Percentiles rank a stretch among this genome's conserved stretches.
Evolutionary conservation across 257 asterid genomes (phyloP).

Genomic region (Scutellaria minor): DNA sequence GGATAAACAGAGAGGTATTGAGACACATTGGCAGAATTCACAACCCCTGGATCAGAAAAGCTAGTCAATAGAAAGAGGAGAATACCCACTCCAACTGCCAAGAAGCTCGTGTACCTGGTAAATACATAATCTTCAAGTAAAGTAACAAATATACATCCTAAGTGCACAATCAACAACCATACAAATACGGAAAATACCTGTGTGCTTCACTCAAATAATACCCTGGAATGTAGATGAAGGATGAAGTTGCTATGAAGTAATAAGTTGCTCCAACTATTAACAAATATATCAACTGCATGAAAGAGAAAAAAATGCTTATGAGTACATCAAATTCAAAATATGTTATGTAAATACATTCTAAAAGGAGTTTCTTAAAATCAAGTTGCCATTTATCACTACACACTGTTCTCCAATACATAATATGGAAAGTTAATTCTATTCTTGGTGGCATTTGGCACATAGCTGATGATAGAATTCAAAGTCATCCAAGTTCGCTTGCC

Average conservation of each 20-base stretch:
- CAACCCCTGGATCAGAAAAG: constrained; percentile 98
- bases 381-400: constrained; percentile 1
- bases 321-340: constrained; percentile 25
- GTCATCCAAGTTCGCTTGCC: too few relatives aligned
- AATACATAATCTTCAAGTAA: constrained; percentile 33
- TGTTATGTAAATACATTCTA: background rate
- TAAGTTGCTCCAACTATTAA: constrained; percentile 80
- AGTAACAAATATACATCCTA: constrained; percentile 28
- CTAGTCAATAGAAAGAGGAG: constrained; percentile 89
- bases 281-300: constrained; percentile 77
- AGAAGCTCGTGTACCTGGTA: constrained; percentile 80
- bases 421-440: background rate
- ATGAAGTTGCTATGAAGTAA: constrained; percentile 65
- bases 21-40: constrained; percentile 70
- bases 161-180: constrained; percentile 29
- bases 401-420: background rate
- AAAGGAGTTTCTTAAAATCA: constrained; percentile 15
- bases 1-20: constrained; percentile 87
- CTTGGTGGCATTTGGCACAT: constrained; percentile 12
- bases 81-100: constrained; percentile 92
- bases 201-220: constrained; percentile 79
- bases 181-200: constrained; percentile 57
- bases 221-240: constrained; percentile 89
- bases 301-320: constrained; percentile 31
- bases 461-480: background rate